Percentiles rank a stretch among this genome's conserved stretches.
Conservation (phyloP, 805 yeast species). For the Metschnikowia cerradonensis region DNA sequence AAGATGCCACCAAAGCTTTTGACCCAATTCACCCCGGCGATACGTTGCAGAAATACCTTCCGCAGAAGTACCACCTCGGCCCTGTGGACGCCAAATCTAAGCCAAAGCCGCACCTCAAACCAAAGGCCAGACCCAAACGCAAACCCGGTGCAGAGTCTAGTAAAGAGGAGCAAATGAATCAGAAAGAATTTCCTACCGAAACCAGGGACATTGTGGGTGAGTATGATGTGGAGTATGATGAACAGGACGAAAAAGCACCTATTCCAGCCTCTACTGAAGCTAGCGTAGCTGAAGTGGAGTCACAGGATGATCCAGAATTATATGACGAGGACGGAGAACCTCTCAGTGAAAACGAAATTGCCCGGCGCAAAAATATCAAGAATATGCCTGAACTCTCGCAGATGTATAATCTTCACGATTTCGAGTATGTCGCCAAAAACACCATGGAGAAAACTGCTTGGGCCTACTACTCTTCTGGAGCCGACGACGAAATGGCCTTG, state of each 20-base stretch:
- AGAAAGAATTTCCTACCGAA: background rate
- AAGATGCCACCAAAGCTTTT: slow-evolving; percentile 71
- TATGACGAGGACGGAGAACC: slow-evolving; percentile 23
- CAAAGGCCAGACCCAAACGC: background rate
- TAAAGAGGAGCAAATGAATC: background rate
- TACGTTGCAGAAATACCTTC: slow-evolving; percentile 63
- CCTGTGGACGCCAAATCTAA: slow-evolving; percentile 25
- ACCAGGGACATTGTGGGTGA: slow-evolving; percentile 12
- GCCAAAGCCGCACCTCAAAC: slow-evolving; percentile 3
- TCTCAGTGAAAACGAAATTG: slow-evolving; percentile 11
- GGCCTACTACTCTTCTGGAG: slow-evolving; percentile 64
- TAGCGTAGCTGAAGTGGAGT: background rate
- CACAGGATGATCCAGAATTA: slow-evolving; percentile 13
- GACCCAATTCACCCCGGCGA: slow-evolving; percentile 92
- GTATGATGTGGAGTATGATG: slow-evolving; percentile 27
- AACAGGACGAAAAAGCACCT: slow-evolving; percentile 32
- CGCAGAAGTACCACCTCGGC: slow-evolving; percentile 32
- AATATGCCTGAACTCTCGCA: slow-evolving; percentile 66
- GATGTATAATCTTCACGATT: slow-evolving; percentile 76
- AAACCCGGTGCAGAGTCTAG: background rate
- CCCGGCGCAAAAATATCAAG: slow-evolving; percentile 12
- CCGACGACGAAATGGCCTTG: slow-evolving; percentile 47
- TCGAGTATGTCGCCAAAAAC: slow-evolving; percentile 79
- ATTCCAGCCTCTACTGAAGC: slow-evolving; percentile 1
- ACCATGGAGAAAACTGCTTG: slow-evolving; percentile 76